Evolutionary conservation across 2,329 filamentous ascomycete species (phyloP).

Genomic region (Hawksworthiomyces lignivorus): DNA sequence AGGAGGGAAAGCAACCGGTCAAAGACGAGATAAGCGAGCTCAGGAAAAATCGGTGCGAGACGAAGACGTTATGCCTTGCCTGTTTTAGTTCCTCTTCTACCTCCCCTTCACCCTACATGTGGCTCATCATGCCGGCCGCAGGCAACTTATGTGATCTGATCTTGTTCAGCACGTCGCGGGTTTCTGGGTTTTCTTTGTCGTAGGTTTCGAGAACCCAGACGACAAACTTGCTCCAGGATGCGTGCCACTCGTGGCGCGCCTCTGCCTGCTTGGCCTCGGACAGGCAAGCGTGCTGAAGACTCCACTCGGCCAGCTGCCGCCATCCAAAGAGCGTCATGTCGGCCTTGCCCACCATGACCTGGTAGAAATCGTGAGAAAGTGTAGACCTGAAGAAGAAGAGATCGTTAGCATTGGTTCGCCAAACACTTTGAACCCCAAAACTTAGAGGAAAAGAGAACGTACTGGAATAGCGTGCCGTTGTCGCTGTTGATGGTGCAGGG

Average conservation of each 20-base stretch:
- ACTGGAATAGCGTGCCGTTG: constrained; percentile 67
- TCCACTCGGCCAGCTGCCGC: constrained; percentile 61
- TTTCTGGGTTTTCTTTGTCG: constrained; percentile 12
- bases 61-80: no score
- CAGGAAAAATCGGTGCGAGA: no score
- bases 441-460: not conserved
- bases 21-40: no score
- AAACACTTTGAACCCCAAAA: not conserved
- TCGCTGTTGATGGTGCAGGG: constrained; percentile 69
- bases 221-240: constrained; percentile 53
- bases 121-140: constrained; percentile 1
- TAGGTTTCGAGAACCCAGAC: constrained; percentile 39
- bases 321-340: constrained; percentile 63
- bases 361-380: constrained; percentile 70
- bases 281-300: constrained; percentile 53
- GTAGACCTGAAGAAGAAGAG: constrained; percentile 44
- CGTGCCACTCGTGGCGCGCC: constrained; percentile 38
- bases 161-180: not conserved
- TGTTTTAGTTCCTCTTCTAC: no score
- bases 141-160: not conserved
- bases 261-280: constrained; percentile 37
- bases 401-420: no score
- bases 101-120: no score
- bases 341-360: constrained; percentile 60
- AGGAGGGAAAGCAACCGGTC: no score